Evolutionary conservation across 2,329 filamentous ascomycete species (phyloP), one percentile per base, ranked within the genome.

Genomic region (Corniculantispora saksenae): DNA sequence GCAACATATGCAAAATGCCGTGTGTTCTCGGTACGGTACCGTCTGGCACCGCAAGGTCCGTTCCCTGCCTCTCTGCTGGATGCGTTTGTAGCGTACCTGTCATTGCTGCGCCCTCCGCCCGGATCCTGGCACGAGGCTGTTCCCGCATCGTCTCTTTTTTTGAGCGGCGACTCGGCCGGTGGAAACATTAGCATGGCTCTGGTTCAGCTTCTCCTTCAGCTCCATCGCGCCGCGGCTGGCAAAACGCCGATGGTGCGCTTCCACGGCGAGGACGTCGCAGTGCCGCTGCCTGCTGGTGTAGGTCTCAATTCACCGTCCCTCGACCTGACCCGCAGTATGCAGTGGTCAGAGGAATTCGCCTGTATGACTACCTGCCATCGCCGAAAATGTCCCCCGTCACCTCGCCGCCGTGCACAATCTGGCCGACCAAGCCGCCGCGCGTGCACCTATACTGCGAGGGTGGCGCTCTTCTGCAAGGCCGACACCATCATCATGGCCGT

Each of bases 51-150:
- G 0, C 88, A 91, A 71, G 76, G 87, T 63, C 84, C 89, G 0
- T 93, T 93, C 71, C 90, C 90, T 0, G 80, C 88, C 0, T 88
- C 89, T 10, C 75, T 92, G 5, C 78, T 92, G 55, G 90, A 93
- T 70, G 88, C 83, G 2, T 76, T 92, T 6, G 79, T 86, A 25
- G 84, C 88, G 0, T 92, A 92, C 71, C 80, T 93, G 27, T 83
- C 82, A 1, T 81, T 91, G 1, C 80, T 92, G 1, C 86, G 90
- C 69, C 90, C 90, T 17, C 87, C 88, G 0, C 78, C 83, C 0
- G 87, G 82, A 5, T 82, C 89, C 0, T 79, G 86, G 23, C 89
- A 92, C 72, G 77, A 80, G 6, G 77, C 89, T 0, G 82, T 92
- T 0, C 75, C 80, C 1, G 80, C 90, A 0, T 76, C 78, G 17